These are phyloP conservation scores for Fragilaria crotonensis DNA, from an alignment of 108 stramenopile genomes.

Conservation along the genomic window DNA sequence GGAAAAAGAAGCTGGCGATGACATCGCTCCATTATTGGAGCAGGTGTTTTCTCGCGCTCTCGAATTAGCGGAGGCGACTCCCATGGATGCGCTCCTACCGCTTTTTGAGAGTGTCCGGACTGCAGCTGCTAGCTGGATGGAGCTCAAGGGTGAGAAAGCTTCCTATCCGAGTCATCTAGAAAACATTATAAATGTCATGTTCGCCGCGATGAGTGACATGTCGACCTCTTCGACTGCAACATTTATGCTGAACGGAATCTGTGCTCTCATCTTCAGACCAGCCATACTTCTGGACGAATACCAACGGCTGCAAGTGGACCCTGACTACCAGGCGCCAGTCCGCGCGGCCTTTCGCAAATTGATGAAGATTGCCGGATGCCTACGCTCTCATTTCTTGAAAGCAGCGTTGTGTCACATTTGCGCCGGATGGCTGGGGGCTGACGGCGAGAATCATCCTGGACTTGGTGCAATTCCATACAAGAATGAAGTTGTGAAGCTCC, in stretches of 20 bases:
- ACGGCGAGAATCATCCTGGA: slow-evolving; percentile 23
- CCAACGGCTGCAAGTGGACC: slow-evolving; percentile 17
- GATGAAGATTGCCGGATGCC: slow-evolving; percentile 43
- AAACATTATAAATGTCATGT: slow-evolving; percentile 42
- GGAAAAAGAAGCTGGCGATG: background rate
- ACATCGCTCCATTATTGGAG: slow-evolving; percentile 3
- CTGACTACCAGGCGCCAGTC: slow-evolving; percentile 34
- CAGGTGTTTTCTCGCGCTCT: slow-evolving; percentile 26
- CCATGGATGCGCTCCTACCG: slow-evolving; percentile 48
- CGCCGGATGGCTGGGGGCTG: slow-evolving; percentile 50
- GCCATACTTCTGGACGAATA: slow-evolving; percentile 52
- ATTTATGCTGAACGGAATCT: slow-evolving; percentile 72
- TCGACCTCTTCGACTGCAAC: slow-evolving; percentile 26
- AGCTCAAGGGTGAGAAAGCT: slow-evolving; percentile 6
- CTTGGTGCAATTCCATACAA: slow-evolving; percentile 65
- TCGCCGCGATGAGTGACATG: slow-evolving; percentile 45
- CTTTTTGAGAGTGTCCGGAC: slow-evolving; percentile 47
- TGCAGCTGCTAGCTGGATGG: slow-evolving; percentile 19
- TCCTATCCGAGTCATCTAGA: slow-evolving; percentile 15
- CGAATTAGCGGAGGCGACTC: slow-evolving; percentile 45
- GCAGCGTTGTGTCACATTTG: slow-evolving; percentile 45
- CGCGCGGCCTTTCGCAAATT: slow-evolving; percentile 54
- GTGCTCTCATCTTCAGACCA: slow-evolving; percentile 54
- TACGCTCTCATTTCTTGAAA: slow-evolving; percentile 48
- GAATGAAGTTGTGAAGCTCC: slow-evolving; percentile 57